Evolutionary conservation across 2,329 filamentous ascomycete species (phyloP).

Genomic region (Balansia obtecta): DNA sequence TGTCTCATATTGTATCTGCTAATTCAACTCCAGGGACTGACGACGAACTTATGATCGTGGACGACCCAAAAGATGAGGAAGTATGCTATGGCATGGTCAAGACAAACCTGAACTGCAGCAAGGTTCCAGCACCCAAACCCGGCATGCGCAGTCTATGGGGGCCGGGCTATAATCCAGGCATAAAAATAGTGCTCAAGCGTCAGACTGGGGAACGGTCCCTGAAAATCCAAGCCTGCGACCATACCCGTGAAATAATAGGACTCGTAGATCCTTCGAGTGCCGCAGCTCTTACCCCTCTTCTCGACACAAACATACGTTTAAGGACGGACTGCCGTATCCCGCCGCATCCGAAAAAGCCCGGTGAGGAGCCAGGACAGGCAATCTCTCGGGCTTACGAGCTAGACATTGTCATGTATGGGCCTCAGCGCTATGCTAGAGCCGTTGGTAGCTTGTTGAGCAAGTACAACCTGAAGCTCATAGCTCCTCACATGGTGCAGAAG

Average conservation of each 20-base stretch:
- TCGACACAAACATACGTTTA: constrained; percentile 57
- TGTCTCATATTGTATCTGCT: background rate
- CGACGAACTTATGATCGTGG: constrained; percentile 44
- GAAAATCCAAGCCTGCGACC: constrained; percentile 62
- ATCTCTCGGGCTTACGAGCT: constrained; percentile 51
- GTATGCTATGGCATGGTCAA: constrained; percentile 75
- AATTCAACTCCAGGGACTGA: constrained; percentile 25
- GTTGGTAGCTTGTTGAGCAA: constrained; percentile 56
- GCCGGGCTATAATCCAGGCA: constrained; percentile 53
- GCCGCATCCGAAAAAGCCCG: constrained; percentile 45
- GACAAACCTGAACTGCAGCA: constrained; percentile 51
- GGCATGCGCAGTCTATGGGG: constrained; percentile 45
- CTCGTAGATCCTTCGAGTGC: constrained; percentile 58
- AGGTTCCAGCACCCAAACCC: constrained; percentile 57
- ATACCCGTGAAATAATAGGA: constrained; percentile 60
- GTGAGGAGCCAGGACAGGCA: constrained; percentile 51
- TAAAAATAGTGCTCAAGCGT: constrained; percentile 59
- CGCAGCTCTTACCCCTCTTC: constrained; percentile 53
- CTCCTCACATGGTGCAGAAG: constrained; percentile 51
- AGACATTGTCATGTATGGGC: constrained; percentile 69
- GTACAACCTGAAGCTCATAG: constrained; percentile 53
- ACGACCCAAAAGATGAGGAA: constrained; percentile 52
- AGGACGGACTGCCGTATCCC: constrained; percentile 62
- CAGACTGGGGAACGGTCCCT: constrained; percentile 40
- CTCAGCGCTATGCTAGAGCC: constrained; percentile 47